Evolutionary conservation across 192 early-diverging fungal genomes (phyloP).

Genomic region (Entomortierella lignicola): DNA sequence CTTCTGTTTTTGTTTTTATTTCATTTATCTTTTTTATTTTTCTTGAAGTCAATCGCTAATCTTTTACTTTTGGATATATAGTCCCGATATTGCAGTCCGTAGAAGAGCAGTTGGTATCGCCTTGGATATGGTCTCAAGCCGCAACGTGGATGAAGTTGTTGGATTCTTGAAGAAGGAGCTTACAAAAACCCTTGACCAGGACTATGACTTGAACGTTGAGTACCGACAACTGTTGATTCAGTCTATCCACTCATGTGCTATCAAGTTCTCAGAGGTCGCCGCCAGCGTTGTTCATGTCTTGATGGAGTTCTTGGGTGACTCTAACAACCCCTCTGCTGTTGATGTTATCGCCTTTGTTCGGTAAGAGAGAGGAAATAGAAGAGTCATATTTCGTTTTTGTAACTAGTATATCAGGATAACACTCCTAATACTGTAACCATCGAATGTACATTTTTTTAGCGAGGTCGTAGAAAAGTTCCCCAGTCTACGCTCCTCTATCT

Average conservation of each 20-base stretch:
- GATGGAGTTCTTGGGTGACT: constrained; percentile 95
- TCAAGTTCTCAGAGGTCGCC: constrained; percentile 96
- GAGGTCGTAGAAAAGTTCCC: constrained; percentile 99
- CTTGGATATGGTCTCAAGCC: constrained; percentile 89
- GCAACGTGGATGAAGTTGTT: constrained; percentile 96
- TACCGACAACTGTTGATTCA: constrained; percentile 96
- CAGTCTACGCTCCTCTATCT: constrained; percentile 83
- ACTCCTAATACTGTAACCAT: not conserved
- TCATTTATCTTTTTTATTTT: not conserved
- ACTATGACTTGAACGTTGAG: constrained; percentile 91
- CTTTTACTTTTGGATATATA: constrained; percentile 25
- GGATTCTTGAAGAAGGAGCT: constrained; percentile 96
- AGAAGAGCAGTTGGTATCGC: constrained; percentile 88
- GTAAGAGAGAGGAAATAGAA: constrained; percentile 16
- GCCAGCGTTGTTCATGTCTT: constrained; percentile 95
- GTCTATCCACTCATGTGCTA: constrained; percentile 95
- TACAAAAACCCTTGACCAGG: constrained; percentile 89
- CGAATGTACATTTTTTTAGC: constrained; percentile 14
- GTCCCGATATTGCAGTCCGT: constrained; percentile 96
- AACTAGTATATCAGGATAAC: too few species aligned
- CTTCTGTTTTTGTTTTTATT: too few species aligned
- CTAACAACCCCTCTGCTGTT: constrained; percentile 87
- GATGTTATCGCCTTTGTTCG: constrained; percentile 98
- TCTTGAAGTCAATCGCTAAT: not conserved
- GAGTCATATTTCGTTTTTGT: not conserved